Evolutionary conservation across 768 basidiomycete genomes (phyloP), one percentile per base, ranked within the genome.

Genomic region (Termitomyces sp.): DNA sequence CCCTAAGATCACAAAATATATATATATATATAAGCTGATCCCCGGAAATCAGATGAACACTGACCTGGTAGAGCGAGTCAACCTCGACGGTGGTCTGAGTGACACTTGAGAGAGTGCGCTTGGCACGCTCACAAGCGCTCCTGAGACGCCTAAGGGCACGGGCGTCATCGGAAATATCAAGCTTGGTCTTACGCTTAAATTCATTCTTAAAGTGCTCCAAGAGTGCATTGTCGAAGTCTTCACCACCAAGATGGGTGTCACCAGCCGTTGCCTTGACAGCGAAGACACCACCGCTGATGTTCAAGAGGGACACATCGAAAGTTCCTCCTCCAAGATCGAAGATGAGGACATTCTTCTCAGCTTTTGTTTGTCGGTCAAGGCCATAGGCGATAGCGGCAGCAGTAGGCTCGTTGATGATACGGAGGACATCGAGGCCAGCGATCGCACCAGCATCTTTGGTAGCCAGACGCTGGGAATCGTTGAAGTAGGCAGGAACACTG

Each of bases 321-420:
- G 97, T 99, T 79, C 96, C 96, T 80, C 96, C 96, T 71, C 96
- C 96, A 57, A 99, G 83, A 81, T 99, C 96, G 81, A 99, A 99
- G 73, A 99, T 98, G 71, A 99, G 87, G 59, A 99, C 96, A 69
- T 96, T 98, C 77, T 93, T 94, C 82, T 98, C 96, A 59, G 84
- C 78, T 75, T 91, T 92, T 68, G 89, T 86, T 78, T 97, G 92
- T 69, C 91, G 89, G 74, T 98, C 97, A 55, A 92, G 88, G 81
- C 97, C 97, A 72, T 98, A 98, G 50, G 97, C 97, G 65, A 99
- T 98, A 69, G 97, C 97, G 57, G 97, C 97, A 51, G 97, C 97
- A 54, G 97, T 99, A 61, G 97, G 97, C 80, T 99, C 97, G 78
- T 99, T 99, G 82, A 99, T 99, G 82, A 99, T 99, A 78, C 97